Conservation (phyloP, 192 early-diverging fungal species). For the Coemansia guatemalensis region DNA sequence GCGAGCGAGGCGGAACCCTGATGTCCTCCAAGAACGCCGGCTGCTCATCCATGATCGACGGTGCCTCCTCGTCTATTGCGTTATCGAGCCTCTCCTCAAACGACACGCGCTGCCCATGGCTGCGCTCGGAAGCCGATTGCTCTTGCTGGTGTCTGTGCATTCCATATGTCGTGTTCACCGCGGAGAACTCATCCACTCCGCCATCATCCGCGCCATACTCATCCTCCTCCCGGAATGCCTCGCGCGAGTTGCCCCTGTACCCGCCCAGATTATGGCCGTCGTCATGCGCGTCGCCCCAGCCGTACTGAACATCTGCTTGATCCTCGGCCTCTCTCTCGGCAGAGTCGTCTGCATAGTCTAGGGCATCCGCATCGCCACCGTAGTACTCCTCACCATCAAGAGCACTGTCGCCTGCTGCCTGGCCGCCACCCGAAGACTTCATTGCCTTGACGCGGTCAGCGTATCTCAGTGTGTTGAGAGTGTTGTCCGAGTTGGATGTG, state of each 20-base stretch:
- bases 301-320: slow-evolving; percentile 8
- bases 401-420: slow-evolving; percentile 38
- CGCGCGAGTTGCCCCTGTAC: slow-evolving; percentile 19
- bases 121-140: slow-evolving; percentile 12
- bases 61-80: slow-evolving; percentile 25
- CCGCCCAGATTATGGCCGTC: neutral
- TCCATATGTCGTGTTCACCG: slow-evolving; percentile 10
- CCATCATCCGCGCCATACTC: slow-evolving; percentile 20
- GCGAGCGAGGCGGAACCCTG: slow-evolving; percentile 20
- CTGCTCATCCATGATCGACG: slow-evolving; percentile 47
- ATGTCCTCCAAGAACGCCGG: slow-evolving; percentile 42
- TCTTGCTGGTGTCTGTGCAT: slow-evolving; percentile 11
- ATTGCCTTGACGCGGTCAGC: slow-evolving; percentile 76
- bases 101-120: slow-evolving; percentile 21
- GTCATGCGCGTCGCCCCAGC: neutral
- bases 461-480: slow-evolving; percentile 95
- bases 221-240: slow-evolving; percentile 39
- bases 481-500: slow-evolving; percentile 92
- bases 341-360: slow-evolving; percentile 53
- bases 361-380: slow-evolving; percentile 22
- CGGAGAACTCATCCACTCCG: slow-evolving; percentile 31
- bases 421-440: slow-evolving; percentile 34
- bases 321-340: slow-evolving; percentile 29
- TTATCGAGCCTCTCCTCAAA: slow-evolving; percentile 30
- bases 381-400: slow-evolving; percentile 45